These are phyloP conservation scores for Amphirosellinia nigrospora DNA, from an alignment of 495 filamentous ascomycete genomes.

Conservation along the genomic window DNA sequence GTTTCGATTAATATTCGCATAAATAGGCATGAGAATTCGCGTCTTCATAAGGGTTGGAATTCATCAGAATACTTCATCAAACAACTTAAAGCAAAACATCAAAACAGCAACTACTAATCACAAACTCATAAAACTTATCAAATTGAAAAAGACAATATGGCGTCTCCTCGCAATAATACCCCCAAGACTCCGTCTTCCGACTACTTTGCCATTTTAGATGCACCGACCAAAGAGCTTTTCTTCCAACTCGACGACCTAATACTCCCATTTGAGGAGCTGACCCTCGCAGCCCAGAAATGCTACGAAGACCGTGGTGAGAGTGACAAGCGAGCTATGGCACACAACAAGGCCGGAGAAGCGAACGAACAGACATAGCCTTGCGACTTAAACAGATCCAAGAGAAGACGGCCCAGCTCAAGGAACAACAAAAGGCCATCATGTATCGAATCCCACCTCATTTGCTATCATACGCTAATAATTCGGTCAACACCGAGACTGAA, in stretches of 20 bases:
- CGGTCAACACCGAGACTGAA: neutral
- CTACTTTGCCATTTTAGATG: neutral
- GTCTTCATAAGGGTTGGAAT: neutral
- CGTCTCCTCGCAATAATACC: neutral
- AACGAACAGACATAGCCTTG: neutral
- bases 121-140: neutral
- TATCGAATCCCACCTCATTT: neutral
- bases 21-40: neutral
- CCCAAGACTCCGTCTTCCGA: conserved; percentile 26
- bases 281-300: neutral
- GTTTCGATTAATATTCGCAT: neutral
- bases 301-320: neutral
- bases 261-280: neutral
- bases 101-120: neutral
- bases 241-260: neutral
- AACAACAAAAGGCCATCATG: neutral
- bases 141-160: no score
- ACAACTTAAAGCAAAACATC: neutral
- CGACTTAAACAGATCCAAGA: neutral
- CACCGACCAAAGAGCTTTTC: neutral
- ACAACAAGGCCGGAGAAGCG: neutral
- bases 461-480: neutral
- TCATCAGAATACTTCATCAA: neutral
- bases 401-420: neutral
- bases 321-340: neutral